phyloP scores from a whole-genome alignment of 2,329 filamentous ascomycete genomes.

The Fusarium napiforme region DNA sequence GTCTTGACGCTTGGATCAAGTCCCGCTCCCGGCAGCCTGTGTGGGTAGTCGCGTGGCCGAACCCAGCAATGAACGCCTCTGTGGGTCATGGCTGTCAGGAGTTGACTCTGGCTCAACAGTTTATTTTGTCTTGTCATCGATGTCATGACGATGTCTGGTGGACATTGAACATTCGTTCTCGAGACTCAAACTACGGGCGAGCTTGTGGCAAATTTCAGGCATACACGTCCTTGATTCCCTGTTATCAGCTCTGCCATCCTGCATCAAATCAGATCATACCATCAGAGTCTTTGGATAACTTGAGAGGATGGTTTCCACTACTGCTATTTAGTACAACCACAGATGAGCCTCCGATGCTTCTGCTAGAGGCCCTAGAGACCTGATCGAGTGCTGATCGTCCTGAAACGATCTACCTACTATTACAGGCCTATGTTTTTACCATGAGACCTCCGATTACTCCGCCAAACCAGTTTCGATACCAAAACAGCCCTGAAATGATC shows the following conservation, averaged over 20 bases:
- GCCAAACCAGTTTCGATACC: constrained; percentile 11
- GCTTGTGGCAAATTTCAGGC: constrained; percentile 14
- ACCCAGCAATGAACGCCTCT: constrained; percentile 35
- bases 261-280: background rate
- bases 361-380: background rate
- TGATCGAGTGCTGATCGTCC: constrained; percentile 24
- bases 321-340: background rate
- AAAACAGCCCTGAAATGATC: constrained; percentile 16
- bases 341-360: background rate
- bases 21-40: constrained; percentile 35
- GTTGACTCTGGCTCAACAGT: constrained; percentile 36
- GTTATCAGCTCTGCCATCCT: background rate
- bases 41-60: constrained; percentile 45
- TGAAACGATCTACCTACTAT: constrained; percentile 21
- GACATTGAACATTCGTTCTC: background rate
- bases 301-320: background rate
- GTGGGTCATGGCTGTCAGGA: constrained; percentile 32
- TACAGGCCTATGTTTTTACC: constrained; percentile 14
- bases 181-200: background rate
- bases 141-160: constrained; percentile 8
- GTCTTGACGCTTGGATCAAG: constrained; percentile 40
- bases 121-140: constrained; percentile 17
- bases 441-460: constrained; percentile 27
- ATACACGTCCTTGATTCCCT: background rate
- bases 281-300: background rate